Base-by-base conservation (phyloP, 2,329 filamentous ascomycete genomes). In the Pseudofabraea citricarpa region DNA sequence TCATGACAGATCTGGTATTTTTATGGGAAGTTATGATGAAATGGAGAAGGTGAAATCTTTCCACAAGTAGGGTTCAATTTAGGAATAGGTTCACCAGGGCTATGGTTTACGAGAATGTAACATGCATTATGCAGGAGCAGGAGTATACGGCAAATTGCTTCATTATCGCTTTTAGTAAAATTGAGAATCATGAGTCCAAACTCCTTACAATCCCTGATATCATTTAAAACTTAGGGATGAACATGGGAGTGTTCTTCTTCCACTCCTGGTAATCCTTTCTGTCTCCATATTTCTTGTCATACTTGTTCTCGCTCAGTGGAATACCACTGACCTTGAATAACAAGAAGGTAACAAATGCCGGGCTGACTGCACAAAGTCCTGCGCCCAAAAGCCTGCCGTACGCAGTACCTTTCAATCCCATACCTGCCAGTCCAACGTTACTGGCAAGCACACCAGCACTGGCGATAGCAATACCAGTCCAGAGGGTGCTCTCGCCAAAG, bases 1-100 rank as follows among this genome's bases (percentile, higher is more conserved):
- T 60, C 93, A 98, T 67, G 93, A 98, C 70, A 81, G 83, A 62
- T 90, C 90, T 16, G 93, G 93, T 54, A 96, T 98, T 60, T 98
- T 94, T 71, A 78, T 98, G 73, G 93, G 93, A 52, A 95, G 90
- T 58, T 89, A 85, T 56, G 87, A 95, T 50, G 93, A 98, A 72
- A 79, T 98, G 38, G 89, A 96, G 72, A 96, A 95, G 75, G 88
- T 97, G 55, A 95, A 61, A 46, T 41, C 44, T 2, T 62, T 59
- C 48, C 56, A 60, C 32, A 41, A 29, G 38, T 40, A n/a, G 27
- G 3, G 3, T 31, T 6, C 27, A n/a, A 5, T 31, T 31, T 2
- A 15, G 27, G 6, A 31, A 31, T 31, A 31, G 16, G n/a, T n/a
- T n/a, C n/a, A n/a, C n/a, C n/a, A n/a, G n/a, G 9, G 13, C 16